Base-by-base conservation (phyloP, 371 early-diverging fungal genomes). In the Choanephora cucurbitarum region DNA sequence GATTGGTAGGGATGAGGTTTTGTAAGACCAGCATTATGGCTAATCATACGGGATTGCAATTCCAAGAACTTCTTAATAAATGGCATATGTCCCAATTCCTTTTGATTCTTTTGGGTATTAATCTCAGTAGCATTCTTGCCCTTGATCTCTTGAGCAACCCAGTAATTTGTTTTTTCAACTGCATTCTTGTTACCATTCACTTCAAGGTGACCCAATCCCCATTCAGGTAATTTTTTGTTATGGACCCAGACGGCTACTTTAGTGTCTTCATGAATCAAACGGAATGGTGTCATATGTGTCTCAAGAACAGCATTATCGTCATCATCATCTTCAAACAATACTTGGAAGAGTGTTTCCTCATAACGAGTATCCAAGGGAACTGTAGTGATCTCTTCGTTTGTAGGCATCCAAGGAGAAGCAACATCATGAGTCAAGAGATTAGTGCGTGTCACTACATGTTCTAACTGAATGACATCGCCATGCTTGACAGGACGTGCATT, bases 331-430 rank as follows among this genome's bases (percentile, higher is more conserved):
- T 86, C 82, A 52, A 87, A 80, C 23, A 75, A 56, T 48, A 86
- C 79, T 67, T 75, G 79, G 79, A 80, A 93, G 23, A 80, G 77
- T 13, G 85, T 92, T 53, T 86, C 90, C 45, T 86, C 81, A 50
- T 74, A 74, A 18, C 82, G 72, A 0, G 64, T 66, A 9, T 75
- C 71, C 23, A 73, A 55, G 28, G 79, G 63, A 2, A 90, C 77
- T 1, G 95, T 92, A 0, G 98, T 97, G 44, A 98, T 75, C 73
- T 98, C 99, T 81, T 94, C 92, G 61, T 98, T 93, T n/a, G 99
- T 98, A 10, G 91, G 70, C 69, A 93, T 92, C 53, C 93, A 67
- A n/a, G 98, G 97, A 15, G 94, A 93, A 5, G 99, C 99, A 17
- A 98, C 99, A 67, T 98, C 99, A 69, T 98, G 98, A 1, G 98